phyloP scores from a whole-genome alignment of 148 eudicot species.

The Fagopyrum esculentum region DNA sequence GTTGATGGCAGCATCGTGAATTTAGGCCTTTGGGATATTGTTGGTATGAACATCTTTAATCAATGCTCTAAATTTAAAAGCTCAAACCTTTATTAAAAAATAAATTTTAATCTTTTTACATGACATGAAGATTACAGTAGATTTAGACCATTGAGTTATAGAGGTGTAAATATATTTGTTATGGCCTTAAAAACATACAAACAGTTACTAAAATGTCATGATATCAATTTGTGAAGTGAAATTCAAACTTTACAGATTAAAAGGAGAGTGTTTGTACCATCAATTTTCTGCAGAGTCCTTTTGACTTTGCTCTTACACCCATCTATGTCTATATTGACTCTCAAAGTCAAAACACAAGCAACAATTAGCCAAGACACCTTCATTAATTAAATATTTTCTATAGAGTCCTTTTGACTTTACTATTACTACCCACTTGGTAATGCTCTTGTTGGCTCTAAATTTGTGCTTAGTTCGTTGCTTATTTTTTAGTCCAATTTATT shows the following conservation, averaged over 20 bases:
- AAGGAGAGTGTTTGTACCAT: background rate
- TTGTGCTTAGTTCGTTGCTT: no score
- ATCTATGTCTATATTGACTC: constrained; percentile 12
- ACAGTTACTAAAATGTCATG: background rate
- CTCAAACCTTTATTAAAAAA: background rate
- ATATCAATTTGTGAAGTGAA: background rate
- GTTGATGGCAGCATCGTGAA: constrained; percentile 87
- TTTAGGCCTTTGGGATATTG: constrained; percentile 92
- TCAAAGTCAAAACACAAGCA: background rate
- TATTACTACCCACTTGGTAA: no score
- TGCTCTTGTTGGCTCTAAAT: no score
- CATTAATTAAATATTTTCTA: no score
- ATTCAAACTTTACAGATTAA: background rate
- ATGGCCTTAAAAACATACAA: constrained; percentile 43
- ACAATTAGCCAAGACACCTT: no score
- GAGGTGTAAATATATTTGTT: constrained; percentile 93
- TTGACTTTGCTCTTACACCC: constrained; percentile 11
- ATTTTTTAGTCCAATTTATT: no score
- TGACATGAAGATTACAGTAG: constrained; percentile 96
- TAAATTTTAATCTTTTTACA: constrained; percentile 8
- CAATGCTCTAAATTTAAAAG: background rate
- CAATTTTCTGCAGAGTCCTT: background rate
- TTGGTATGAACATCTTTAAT: constrained; percentile 35
- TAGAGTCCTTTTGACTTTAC: no score
- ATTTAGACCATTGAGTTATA: constrained; percentile 91